Conservation (phyloP, 768 basidiomycete genomes). For the Kwoniella pini region DNA sequence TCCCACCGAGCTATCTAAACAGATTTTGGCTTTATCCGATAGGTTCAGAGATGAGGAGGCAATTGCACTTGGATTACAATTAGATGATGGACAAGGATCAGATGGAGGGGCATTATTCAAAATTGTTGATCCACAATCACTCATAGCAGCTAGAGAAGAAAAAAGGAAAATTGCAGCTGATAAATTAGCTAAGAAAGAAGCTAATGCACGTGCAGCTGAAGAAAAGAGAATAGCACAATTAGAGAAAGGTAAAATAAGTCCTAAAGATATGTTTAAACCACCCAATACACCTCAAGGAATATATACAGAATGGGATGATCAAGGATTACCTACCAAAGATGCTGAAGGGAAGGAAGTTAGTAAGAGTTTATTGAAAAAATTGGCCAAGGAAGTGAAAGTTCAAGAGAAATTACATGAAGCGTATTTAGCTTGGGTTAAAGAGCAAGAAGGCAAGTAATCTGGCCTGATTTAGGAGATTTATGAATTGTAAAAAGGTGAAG, state of each 20-base stretch:
- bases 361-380: conserved; percentile 76
- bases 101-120: conserved; percentile 96
- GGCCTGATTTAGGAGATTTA: background rate
- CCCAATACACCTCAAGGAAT: conserved; percentile 67
- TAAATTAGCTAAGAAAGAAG: conserved; percentile 78
- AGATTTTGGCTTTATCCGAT: conserved; percentile 84
- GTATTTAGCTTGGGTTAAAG: conserved; percentile 57
- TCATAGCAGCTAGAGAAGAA: conserved; percentile 83
- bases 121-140: conserved; percentile 75
- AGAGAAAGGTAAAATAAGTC: conserved; percentile 77
- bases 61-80: conserved; percentile 88
- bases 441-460: conserved; percentile 8
- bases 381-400: conserved; percentile 67
- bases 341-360: conserved; percentile 78
- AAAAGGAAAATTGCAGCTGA: conserved; percentile 73
- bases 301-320: conserved; percentile 82
- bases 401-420: conserved; percentile 82
- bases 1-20: conserved; percentile 63
- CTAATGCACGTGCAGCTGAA: conserved; percentile 60
- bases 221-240: conserved; percentile 63
- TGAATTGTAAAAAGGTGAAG: too few relatives aligned
- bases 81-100: conserved; percentile 92
- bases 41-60: conserved; percentile 84
- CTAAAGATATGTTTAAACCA: conserved; percentile 78
- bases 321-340: conserved; percentile 83